Percentiles rank a stretch among this genome's conserved stretches.
phyloP scores from a whole-genome alignment of 306 rosid species.

The Phaseolus lunatus region DNA sequence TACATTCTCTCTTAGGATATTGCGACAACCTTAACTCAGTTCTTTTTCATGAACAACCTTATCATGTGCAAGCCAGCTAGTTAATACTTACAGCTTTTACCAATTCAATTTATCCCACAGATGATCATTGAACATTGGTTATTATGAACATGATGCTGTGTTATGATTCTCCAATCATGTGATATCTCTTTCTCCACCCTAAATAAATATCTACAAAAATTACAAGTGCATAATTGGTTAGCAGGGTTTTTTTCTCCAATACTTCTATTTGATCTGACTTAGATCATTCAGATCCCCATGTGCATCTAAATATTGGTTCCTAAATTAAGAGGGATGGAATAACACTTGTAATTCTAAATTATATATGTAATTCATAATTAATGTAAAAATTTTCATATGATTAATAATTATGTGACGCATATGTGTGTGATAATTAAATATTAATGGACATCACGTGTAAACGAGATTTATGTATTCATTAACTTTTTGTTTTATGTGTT shows the following conservation, averaged over 20 bases:
- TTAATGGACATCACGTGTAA: background rate
- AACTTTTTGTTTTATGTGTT: background rate
- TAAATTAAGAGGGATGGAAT: background rate
- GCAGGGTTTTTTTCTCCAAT: background rate
- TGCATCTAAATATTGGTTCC: background rate
- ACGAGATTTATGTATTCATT: background rate
- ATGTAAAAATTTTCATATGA: background rate
- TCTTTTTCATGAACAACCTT: background rate
- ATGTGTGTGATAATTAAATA: background rate
- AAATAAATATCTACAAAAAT: background rate
- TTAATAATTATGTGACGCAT: background rate
- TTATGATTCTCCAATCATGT: constrained; percentile 34
- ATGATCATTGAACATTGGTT: background rate
- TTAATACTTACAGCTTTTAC: background rate
- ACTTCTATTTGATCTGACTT: background rate
- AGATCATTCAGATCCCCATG: background rate
- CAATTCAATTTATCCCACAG: background rate
- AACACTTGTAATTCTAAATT: background rate
- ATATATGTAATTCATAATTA: background rate
- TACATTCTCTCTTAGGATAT: background rate
- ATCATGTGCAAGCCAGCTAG: constrained; percentile 2
- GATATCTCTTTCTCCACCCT: background rate
- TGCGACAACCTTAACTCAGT: constrained; percentile 8
- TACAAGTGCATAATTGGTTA: background rate
- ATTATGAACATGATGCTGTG: constrained; percentile 17